Percentiles rank a stretch among this genome's conserved stretches.
phyloP scores from a whole-genome alignment of 208 protist species.

The Trichomonas vaginalis region DNA sequence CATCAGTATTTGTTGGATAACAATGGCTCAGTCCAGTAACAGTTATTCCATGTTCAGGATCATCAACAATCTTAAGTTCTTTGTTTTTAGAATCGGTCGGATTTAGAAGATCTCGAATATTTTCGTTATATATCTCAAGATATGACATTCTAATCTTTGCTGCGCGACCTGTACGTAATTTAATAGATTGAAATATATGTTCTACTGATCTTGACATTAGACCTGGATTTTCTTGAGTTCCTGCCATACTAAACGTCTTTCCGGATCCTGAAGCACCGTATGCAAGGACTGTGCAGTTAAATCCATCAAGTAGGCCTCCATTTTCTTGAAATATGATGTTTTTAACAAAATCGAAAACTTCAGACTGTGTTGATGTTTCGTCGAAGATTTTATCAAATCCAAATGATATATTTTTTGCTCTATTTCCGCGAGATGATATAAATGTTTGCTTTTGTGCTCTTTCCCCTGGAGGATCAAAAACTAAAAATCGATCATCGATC shows the following conservation, averaged over 20 bases:
- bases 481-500: neutral
- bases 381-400: constrained; percentile 5
- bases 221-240: constrained; percentile 8
- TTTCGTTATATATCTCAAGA: constrained; percentile 19
- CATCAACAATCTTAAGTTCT: neutral
- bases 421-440: neutral
- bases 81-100: neutral
- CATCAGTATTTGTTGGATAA: neutral
- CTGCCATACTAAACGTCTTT: constrained; percentile 20
- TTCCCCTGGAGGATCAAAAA: constrained; percentile 6
- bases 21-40: constrained; percentile 5
- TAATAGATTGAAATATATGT: neutral
- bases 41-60: neutral
- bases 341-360: constrained; percentile 6
- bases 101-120: constrained; percentile 9
- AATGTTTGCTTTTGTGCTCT: neutral
- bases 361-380: neutral
- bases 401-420: constrained; percentile 10
- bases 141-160: neutral
- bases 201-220: constrained; percentile 6
- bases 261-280: constrained; percentile 6
- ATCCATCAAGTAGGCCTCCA: neutral
- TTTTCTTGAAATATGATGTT: neutral
- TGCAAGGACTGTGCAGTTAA: constrained; percentile 1
- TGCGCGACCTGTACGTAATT: neutral